Evolutionary conservation across 306 rosid genomes (phyloP).

Genomic region (Notholithocarpus densiflorus): DNA sequence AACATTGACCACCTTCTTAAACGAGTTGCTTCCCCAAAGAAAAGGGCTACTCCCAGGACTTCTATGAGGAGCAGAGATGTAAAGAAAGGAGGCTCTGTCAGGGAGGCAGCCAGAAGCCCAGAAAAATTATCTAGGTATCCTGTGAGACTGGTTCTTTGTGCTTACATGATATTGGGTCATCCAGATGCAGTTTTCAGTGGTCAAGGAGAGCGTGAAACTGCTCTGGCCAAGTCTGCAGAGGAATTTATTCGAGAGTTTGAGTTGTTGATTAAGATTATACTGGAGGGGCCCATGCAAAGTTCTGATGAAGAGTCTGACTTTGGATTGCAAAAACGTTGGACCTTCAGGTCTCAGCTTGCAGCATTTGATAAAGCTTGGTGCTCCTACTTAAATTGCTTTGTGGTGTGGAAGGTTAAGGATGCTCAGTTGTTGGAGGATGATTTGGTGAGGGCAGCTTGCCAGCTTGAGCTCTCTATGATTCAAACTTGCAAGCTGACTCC

Average conservation of each 20-base stretch:
- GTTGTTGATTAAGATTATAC: conserved; percentile 58
- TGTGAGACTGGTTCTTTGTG: conserved; percentile 82
- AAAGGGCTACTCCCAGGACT: conserved; percentile 56
- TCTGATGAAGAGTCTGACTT: conserved; percentile 57
- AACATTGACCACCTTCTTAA: conserved; percentile 92
- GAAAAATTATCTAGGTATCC: conserved; percentile 66
- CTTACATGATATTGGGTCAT: conserved; percentile 83
- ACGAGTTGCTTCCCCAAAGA: conserved; percentile 84
- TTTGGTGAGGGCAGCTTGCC: conserved; percentile 97
- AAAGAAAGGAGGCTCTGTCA: conserved; percentile 39
- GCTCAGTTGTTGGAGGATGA: conserved; percentile 83
- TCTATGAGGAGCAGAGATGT: conserved; percentile 44
- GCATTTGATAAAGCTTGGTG: conserved; percentile 97
- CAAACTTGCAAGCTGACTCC: conserved; percentile 87
- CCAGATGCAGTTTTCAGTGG: conserved; percentile 85
- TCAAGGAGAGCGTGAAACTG: conserved; percentile 71
- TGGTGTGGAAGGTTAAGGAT: conserved; percentile 89
- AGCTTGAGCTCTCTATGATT: conserved; percentile 92
- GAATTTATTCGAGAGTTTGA: conserved; percentile 68
- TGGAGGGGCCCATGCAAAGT: conserved; percentile 64
- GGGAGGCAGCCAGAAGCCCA: conserved; percentile 35
- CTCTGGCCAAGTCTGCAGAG: conserved; percentile 75
- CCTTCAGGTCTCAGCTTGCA: conserved; percentile 82
- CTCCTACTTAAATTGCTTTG: conserved; percentile 81
- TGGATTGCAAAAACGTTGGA: conserved; percentile 41